phyloP scores from a whole-genome alignment of 2,329 filamentous ascomycete genomes.

The Paecilomyces niveus region DNA sequence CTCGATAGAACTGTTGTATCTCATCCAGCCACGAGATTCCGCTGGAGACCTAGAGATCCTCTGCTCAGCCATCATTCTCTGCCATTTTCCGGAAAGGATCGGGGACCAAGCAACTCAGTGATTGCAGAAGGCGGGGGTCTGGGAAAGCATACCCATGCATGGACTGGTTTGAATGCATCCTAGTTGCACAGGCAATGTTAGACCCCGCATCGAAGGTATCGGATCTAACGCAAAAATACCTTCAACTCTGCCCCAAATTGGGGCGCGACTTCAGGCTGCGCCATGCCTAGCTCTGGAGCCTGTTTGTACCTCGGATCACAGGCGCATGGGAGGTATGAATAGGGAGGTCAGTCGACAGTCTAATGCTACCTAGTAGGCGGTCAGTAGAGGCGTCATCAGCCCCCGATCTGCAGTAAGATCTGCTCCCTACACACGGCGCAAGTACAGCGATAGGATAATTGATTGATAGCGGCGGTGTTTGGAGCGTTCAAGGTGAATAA shows the following conservation, averaged over 20 bases:
- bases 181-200: constrained; percentile 33
- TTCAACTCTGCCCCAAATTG: constrained; percentile 93
- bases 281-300: constrained; percentile 49
- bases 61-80: constrained; percentile 4
- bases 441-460: not conserved
- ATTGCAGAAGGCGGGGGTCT: constrained; percentile 8
- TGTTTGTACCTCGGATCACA: constrained; percentile 1
- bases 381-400: not conserved
- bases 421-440: not conserved
- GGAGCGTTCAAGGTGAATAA: not conserved
- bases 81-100: not conserved
- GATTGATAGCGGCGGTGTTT: not conserved
- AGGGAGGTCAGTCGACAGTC: not conserved
- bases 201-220: constrained; percentile 2
- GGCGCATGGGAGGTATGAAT: not conserved
- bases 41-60: constrained; percentile 54
- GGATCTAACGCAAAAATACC: constrained; percentile 44
- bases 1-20: constrained; percentile 94
- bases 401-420: not conserved
- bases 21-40: constrained; percentile 95
- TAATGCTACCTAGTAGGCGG: not conserved
- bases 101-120: not conserved
- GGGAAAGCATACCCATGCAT: constrained; percentile 61
- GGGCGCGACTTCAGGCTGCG: constrained; percentile 72
- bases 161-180: constrained; percentile 96